Percentiles rank a stretch among this genome's conserved stretches.
Conservation (phyloP, 164 flowering plant genomes). For the Dillenia turbinata region DNA sequence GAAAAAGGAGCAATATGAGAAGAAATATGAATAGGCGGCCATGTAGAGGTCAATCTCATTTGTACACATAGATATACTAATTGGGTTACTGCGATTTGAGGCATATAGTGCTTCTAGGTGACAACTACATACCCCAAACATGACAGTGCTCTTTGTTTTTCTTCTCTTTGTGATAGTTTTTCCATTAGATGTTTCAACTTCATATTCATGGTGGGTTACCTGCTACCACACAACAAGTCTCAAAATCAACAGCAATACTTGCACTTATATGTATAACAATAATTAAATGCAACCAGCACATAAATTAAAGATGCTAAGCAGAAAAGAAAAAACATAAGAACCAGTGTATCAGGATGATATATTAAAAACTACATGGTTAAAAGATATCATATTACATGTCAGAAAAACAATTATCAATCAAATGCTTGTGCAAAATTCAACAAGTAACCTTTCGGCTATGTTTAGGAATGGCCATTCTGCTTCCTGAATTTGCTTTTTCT, state of each 20-base stretch:
- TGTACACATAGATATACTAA: background rate
- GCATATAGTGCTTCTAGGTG: background rate
- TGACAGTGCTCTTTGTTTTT: conserved; percentile 83
- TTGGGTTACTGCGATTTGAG: too few relatives aligned
- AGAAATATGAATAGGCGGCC: background rate
- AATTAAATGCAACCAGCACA: background rate
- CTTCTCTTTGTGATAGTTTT: conserved; percentile 75
- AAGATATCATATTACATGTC: too few relatives aligned
- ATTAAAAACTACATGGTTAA: too few relatives aligned
- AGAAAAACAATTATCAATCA: background rate
- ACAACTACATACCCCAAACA: conserved; percentile 74
- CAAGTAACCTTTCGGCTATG: conserved; percentile 72
- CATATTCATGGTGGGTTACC: conserved; percentile 93
- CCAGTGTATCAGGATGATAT: too few relatives aligned
- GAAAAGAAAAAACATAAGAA: too few relatives aligned
- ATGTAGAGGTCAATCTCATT: background rate
- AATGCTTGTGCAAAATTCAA: background rate
- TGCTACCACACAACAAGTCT: conserved; percentile 18
- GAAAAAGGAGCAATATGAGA: conserved; percentile 3
- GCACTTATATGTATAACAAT: background rate
- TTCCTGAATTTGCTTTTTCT: conserved; percentile 48
- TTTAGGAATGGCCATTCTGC: conserved; percentile 48
- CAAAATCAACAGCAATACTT: background rate
- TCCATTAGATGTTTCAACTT: conserved; percentile 83
- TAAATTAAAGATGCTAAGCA: background rate